A percentile compares a stretch with the other conserved stretches of the same genome.
Conservation (phyloP, 306 rosid genomes). For the Pterocarpus macrocarpus region DNA sequence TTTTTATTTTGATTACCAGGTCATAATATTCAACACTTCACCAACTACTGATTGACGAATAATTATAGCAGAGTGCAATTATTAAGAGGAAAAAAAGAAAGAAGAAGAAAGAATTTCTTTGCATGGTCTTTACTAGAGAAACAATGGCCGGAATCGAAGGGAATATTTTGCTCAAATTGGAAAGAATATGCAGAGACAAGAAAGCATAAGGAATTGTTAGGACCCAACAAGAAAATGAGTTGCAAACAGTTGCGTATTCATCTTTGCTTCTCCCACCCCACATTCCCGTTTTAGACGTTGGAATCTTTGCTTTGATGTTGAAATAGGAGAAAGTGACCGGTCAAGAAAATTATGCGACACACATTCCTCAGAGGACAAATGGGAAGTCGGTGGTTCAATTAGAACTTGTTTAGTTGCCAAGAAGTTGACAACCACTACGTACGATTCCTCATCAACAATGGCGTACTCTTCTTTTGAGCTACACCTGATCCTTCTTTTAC, state of each 20-base stretch:
- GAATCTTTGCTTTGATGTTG: constrained; percentile 39
- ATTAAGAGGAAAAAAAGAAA: background rate
- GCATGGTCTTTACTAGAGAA: background rate
- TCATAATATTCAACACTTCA: background rate
- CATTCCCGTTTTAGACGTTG: background rate
- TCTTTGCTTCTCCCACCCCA: constrained; percentile 45
- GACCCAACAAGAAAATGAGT: background rate
- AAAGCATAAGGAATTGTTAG: constrained; percentile 28
- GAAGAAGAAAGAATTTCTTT: background rate
- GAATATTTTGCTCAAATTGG: constrained; percentile 24
- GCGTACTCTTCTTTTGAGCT: background rate
- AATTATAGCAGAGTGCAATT: background rate
- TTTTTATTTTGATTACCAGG: background rate
- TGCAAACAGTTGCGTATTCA: constrained; percentile 36
- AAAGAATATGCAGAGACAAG: background rate
- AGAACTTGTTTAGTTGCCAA: constrained; percentile 42
- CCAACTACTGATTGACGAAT: background rate
- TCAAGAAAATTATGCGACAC: constrained; percentile 42
- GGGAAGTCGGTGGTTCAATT: constrained; percentile 56
- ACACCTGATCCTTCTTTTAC: background rate
- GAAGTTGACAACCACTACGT: constrained; percentile 45
- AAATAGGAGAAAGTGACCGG: constrained; percentile 35
- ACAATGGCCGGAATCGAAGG: constrained; percentile 28
- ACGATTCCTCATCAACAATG: background rate
- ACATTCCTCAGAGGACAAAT: constrained; percentile 39